Percentiles rank a stretch among this genome's conserved stretches.
Evolutionary conservation across 169 alveolate species (phyloP).

Genomic region (Cryptosporidium canis): DNA sequence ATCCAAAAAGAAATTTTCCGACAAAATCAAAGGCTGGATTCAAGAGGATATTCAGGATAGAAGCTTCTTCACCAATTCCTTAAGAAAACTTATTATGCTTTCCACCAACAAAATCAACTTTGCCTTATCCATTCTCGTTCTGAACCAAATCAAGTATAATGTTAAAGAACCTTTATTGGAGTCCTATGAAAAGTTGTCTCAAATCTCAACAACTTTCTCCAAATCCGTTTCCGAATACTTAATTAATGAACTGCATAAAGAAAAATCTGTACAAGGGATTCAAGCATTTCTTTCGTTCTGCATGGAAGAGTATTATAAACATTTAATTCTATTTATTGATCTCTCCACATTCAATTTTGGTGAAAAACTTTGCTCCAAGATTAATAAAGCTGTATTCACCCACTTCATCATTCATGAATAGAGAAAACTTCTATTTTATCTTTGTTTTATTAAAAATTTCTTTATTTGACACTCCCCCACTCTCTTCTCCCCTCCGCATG

Average conservation of each 20-base stretch:
- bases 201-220: not conserved
- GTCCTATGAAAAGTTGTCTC: not conserved
- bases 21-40: slow-evolving; percentile 2
- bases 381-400: not conserved
- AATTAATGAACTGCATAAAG: not conserved
- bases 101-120: slow-evolving; percentile 1
- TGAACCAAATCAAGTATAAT: not conserved
- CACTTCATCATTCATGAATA: not conserved
- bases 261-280: not conserved
- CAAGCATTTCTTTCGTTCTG: not conserved
- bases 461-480: not conserved
- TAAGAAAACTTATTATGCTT: not conserved
- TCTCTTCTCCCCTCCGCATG: not conserved
- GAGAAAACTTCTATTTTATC: not conserved
- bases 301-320: not conserved
- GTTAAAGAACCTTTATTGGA: not conserved
- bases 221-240: not conserved
- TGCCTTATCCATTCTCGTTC: slow-evolving; percentile 10
- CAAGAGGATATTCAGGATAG: slow-evolving; percentile 5
- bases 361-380: not conserved
- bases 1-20: not conserved
- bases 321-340: not conserved
- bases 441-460: not conserved
- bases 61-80: not conserved
- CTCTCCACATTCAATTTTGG: slow-evolving; percentile 6